Evolutionary conservation across 768 basidiomycete genomes (phyloP).

Genomic region (Pisolithus marmoratus): DNA sequence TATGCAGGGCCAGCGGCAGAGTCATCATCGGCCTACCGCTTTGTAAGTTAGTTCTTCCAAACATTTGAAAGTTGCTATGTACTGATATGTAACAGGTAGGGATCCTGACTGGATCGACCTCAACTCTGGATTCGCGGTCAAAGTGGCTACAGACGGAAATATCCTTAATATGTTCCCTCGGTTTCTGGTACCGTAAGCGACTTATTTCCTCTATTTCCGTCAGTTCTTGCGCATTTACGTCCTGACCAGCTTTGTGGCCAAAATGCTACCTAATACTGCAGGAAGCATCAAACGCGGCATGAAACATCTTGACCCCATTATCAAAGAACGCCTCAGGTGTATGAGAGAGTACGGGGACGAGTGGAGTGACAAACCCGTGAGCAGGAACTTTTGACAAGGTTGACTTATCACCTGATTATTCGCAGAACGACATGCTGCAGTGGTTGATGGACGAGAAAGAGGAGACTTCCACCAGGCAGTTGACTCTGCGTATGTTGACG

Average conservation of each 20-base stretch:
- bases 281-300: neutral
- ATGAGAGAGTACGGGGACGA: constrained; percentile 18
- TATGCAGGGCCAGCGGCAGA: constrained; percentile 40
- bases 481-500: neutral
- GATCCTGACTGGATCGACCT: constrained; percentile 13
- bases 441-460: neutral
- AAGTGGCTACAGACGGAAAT: neutral
- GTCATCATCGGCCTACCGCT: constrained; percentile 30
- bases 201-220: neutral
- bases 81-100: neutral
- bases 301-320: constrained; percentile 22
- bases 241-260: neutral
- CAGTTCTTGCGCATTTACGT: neutral
- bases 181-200: constrained; percentile 26
- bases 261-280: neutral
- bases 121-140: neutral
- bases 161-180: constrained; percentile 27
- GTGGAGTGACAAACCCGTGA: constrained; percentile 28
- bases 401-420: neutral
- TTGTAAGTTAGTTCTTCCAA: too few species aligned
- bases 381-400: constrained; percentile 2
- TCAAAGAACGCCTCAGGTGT: constrained; percentile 22
- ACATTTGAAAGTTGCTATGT: too few species aligned
- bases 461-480: neutral
- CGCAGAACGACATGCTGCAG: neutral